Evolutionary conservation across 2,329 filamentous ascomycete species (phyloP), one percentile per base, ranked within the genome.

Genomic region (Neophaeococcomyces aloes): DNA sequence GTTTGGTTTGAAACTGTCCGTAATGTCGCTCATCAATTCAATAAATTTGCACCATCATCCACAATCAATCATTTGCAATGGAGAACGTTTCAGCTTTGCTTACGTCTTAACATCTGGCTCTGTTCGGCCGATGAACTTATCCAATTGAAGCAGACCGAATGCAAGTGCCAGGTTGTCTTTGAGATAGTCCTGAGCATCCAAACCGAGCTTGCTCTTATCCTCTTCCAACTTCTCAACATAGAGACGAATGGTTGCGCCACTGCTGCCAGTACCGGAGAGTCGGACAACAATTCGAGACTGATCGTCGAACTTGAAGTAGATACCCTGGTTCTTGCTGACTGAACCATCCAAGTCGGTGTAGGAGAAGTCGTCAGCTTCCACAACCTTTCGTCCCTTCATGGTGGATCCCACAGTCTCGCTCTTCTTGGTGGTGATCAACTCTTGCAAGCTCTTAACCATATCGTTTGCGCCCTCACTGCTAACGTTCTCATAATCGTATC

Each of bases 321-420:
- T 79, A 53, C 91, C 91, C 71, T 98, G 91, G 72, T 95, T 93
- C 62, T 87, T 86, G 59, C 86, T 83, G 43, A 96, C 86, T 53
- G 86, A 94, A 49, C 89, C 91, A 59, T 98, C 91, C n/a, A 98
- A 80, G 61, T 98, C 91, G 7, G 86, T 96, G 76, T 98, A 98
- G 25, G 86, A 86, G 67, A 98, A 98, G 75, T 98, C 88, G 53
- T 88, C 91, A 5, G 88, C 89, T 57, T 93, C 85, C 38, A 79
- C 71, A 33, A 95, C 86, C 59, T 86, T 94, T 62, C 83, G 84
- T 52, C 84, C 86, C 52, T 76, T 75, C 56, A 96, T 75, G 56
- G 78, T 81, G 58, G 85, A 91, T 55, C 87, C 87, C 42, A 95
- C 71, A 57, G 96, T 95, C 56, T 86, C 76, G 54, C 66, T 66